Evolutionary conservation across 768 basidiomycete genomes (phyloP), one percentile per base, ranked within the genome.

Genomic region (Cystofilobasidium capitatum): DNA sequence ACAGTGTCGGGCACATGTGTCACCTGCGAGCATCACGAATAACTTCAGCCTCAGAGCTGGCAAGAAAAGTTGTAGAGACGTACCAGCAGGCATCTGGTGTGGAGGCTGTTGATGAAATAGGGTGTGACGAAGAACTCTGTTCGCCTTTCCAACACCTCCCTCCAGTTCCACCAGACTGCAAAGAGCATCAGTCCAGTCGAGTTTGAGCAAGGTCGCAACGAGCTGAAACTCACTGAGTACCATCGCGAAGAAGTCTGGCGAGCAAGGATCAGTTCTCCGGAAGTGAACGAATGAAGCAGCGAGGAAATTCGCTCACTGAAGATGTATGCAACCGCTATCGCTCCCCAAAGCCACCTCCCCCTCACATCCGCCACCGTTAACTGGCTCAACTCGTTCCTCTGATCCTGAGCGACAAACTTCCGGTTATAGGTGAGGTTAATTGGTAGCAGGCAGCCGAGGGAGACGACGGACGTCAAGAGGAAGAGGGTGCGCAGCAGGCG

Each of bases 271-370:
- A 58, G 55, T 13, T 13, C 24, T 7, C 20, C 6, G 20, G 24
- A 14, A 12, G 24, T 17, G 58, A 60, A 20, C 22, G 13, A 40
- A 33, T 17, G 36, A 58, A 31, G 36, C 9, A 13, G 17, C 29
- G 7, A 17, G 58, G n/a, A n/a, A n/a, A n/a, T n/a, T n/a, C n/a
- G 7, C 62, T 62, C 44, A 62, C 62, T 62, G 31, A 62, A 62
- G 7, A 62, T 16, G 62, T 49, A 62, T 1, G 42, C 29, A 7
- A 20, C 44, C 5, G 20, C 62, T 3, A 62, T 42, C 26, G 24
- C 26, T 6, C 26, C 49, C 62, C 62, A 62, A 0, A 62, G 44
- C 29, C 44, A 62, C 17, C 49, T 42, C 26, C 44, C 44, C 20
- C 44, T 29, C 1, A 62, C 62, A 10, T 26, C 29, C 7, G 62